Evolutionary conservation across 2,329 filamentous ascomycete genomes (phyloP), one percentile per base, ranked within the genome.

Genomic region (Mycosphaerelloides madeirae): DNA sequence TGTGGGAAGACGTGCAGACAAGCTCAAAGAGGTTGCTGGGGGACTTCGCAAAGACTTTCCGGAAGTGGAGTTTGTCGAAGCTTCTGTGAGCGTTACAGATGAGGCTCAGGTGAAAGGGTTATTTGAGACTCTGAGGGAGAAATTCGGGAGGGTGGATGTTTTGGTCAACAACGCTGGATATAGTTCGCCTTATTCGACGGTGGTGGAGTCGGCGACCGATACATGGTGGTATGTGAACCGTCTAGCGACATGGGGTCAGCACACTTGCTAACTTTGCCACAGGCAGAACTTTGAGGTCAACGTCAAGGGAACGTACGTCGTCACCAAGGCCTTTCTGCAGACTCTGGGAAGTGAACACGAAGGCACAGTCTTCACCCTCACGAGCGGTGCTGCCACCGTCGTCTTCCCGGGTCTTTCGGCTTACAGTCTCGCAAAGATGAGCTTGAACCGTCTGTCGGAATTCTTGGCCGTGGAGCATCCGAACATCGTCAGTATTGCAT

Each of bases 161-260:
- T 58, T 77, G 1, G 56, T 74, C 48, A 73, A 76, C 57, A 75
- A 75, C 45, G 72, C 72, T 0, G 72, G 70, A n/a, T 1, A 52
- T 59, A 16, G 44, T n/a, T n/a, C 67, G 1, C 36, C 46, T 29
- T 31, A 14, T 11, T 20, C 14, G 3, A 3, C 15, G 38, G 36
- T 63, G 4, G 49, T 34, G 2, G 57, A 60, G 1, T 48, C 38
- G 3, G 55, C 57, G 29, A 49, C 54, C 1, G 60, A 63, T 2
- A 67, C 68, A 13, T 79, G 74, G 69, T 75, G 71, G 69, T 54
- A 52, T 25, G 22, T 9, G 9, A 25, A 9, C 22, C 9, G 6
- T 25, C 22, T 25, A 6, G 9, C 22, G 9, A 25, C 22, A 6
- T 9, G 5, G 22, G 22, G 22, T 9, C 5, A 5, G 6, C 22